Base-by-base conservation (phyloP, 2,329 filamentous ascomycete genomes). In the Pseudogymnoascus sp. region DNA sequence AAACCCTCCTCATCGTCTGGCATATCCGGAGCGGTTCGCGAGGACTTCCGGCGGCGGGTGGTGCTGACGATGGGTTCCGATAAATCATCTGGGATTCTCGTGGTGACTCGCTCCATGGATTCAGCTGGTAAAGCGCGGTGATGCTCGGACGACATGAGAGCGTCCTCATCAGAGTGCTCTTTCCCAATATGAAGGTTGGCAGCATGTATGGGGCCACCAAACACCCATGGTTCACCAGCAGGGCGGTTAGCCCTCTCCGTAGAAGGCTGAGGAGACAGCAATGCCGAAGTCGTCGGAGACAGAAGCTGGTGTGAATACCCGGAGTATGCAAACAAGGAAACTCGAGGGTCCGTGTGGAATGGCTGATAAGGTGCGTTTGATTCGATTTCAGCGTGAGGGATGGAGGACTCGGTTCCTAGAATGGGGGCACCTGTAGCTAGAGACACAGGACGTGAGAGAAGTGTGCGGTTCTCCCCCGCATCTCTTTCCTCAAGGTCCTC, bases 301-400 rank as follows among this genome's bases (percentile, higher is more conserved):
- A 38, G 35, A 38, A 38, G 49, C 5, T 55, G 49, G 49, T 60
- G 58, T 26, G 33, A n/a, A 16, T 26, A 19, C 19, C 26, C 35
- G 2, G 64, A 75, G 71, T 88, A 90, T 43, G 91, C 82, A 67
- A 86, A 89, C 29, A 97, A 79, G n/a, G 82, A 84, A 49, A 97
- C 90, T 2, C 93, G 85, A 62, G 86, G 84, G 71, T 97, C 92
- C 0, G 92, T 94, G 73, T 97, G 93, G 77, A 97, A 97, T 1
- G 94, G 93, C 70, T 96, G 92, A 69, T 96, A 97, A 2, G 93
- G 91, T 4, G 92, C 90, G 71, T 93, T 97, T 1, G 93, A 96
- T 72, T 99, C 94, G 67, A 96, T 95, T 77, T 97, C 92, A 5
- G 91, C 91, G 66, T 87, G 84, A 0, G 85, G 85, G 63, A 84